Evolutionary conservation across 2,329 filamentous ascomycete species (phyloP).

Genomic region (Colletotrichum destructivum): DNA sequence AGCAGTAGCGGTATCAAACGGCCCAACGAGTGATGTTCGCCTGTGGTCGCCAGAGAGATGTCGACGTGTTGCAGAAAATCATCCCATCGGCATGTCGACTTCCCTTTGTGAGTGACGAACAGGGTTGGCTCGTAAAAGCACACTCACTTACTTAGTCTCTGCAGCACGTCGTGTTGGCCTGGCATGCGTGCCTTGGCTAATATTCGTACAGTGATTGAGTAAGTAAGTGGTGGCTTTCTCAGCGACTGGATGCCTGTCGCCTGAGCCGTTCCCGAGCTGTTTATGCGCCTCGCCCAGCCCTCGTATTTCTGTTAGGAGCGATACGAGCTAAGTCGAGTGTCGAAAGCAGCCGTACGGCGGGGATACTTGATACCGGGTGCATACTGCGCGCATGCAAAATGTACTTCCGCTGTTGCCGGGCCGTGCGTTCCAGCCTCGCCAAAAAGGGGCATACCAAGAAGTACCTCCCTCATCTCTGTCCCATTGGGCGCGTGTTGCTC

Average conservation of each 20-base stretch:
- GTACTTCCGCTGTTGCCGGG: constrained; percentile 29
- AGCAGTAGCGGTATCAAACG: neutral
- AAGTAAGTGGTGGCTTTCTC: no score
- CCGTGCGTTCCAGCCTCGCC: constrained; percentile 29
- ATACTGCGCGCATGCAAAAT: fast-evolving
- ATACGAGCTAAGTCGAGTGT: constrained; percentile 39
- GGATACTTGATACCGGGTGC: neutral
- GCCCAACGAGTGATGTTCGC: constrained; percentile 22
- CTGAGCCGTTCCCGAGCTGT: constrained; percentile 9
- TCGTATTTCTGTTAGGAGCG: constrained; percentile 38
- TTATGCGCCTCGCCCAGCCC: neutral
- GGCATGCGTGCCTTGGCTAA: constrained; percentile 1
- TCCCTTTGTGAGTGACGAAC: constrained; percentile 12
- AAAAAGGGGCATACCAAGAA: constrained; percentile 13
- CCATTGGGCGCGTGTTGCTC: constrained; percentile 5
- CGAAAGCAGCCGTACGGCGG: neutral
- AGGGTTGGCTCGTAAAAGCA: neutral
- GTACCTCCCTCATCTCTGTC: constrained; percentile 10
- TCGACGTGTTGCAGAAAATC: neutral
- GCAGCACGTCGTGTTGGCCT: constrained; percentile 6
- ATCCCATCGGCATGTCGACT: neutral
- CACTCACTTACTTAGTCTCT: neutral
- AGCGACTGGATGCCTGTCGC: constrained; percentile 1
- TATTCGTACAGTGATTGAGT: constrained; percentile 16
- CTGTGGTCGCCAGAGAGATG: constrained; percentile 7